Evolutionary conservation across 202 grass and related monocot genomes (phyloP), one percentile per base, ranked within the genome.

Genomic region (Brachypodium distachyon): DNA sequence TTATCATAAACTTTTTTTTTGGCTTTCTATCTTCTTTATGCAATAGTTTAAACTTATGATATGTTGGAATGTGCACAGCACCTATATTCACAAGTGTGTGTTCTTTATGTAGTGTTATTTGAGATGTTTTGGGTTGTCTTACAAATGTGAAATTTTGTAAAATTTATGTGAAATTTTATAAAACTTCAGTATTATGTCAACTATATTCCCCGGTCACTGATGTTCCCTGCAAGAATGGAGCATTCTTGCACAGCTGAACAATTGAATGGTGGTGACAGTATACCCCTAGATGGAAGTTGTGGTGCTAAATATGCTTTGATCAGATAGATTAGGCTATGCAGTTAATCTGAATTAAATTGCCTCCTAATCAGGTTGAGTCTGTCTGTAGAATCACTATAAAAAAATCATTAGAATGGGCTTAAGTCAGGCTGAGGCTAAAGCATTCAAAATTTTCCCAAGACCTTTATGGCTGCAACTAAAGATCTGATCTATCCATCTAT

Each of bases 1-100:
- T 66, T 36, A 72, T 72, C 77, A 62, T n/a, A 79, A 70, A 58
- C 54, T n/a, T 82, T 82, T 67, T 42, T 32, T 76, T 85, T 57
- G 2, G 19, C 34, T 57, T 77, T 81, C 16, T 77, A 77, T 81
- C 8, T 70, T 60, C 39, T 27, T 28, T 28, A 18, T 74, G 51
- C 21, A 28, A 37, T 42, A 52, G 6, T 61, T 69, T 18, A 49
- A 60, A 55, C 40, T 72, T 62, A 56, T 77, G 8, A 19, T 65
- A 40, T 59, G 51, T 4, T 69, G 51, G 19, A 61, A 74, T 27
- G 5, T 42, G 52, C 3, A 9, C 2, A 3, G 26, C 5, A 64
- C 64, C 83, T 44, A 18, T 57, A 61, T 40, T 73, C 12, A 63
- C 50, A 69, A 32, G 59, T 41, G 17, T 2, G 1, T 73, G 48